A percentile compares a stretch with the other conserved stretches of the same genome.
These are phyloP conservation scores for Pichia sp. DNA, from an alignment of 1,139 yeast genomes.

Conservation along the genomic window DNA sequence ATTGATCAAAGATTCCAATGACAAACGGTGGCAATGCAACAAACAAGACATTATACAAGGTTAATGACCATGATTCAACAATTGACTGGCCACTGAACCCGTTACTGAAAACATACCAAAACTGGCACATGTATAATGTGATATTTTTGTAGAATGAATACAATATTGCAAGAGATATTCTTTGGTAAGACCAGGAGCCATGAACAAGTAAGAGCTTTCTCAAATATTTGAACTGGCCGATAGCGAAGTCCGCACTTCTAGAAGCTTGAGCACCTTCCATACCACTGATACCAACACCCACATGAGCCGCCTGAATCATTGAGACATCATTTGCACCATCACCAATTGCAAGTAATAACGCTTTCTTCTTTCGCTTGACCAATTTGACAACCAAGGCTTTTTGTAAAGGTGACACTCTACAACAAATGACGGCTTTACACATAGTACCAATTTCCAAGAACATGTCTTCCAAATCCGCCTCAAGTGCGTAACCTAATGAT, in stretches of 20 bases:
- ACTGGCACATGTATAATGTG: constrained; percentile 94
- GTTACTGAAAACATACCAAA: constrained; percentile 92
- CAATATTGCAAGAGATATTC: constrained; percentile 85
- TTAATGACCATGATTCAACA: constrained; percentile 96
- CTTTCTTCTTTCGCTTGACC: constrained; percentile 75
- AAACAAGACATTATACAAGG: constrained; percentile 89
- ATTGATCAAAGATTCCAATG: constrained; percentile 94
- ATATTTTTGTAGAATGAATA: constrained; percentile 95
- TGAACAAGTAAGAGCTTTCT: constrained; percentile 83
- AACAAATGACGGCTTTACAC: constrained; percentile 94
- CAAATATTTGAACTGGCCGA: constrained; percentile 90
- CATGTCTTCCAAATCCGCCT: constrained; percentile 71
- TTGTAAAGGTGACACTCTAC: constrained; percentile 96
- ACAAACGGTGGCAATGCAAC: constrained; percentile 96
- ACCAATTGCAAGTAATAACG: constrained; percentile 86
- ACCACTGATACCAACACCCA: constrained; percentile 97
- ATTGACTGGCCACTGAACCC: constrained; percentile 95
- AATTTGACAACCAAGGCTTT: constrained; percentile 93
- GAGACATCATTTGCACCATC: constrained; percentile 99
- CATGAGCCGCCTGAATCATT: constrained; percentile 98
- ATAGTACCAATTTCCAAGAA: constrained; percentile 75
- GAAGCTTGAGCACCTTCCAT: constrained; percentile 99
- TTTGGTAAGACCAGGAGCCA: constrained; percentile 96
- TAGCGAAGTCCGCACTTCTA: constrained; percentile 93
- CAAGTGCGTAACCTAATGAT: constrained; percentile 80